Percentiles rank a stretch among this genome's conserved stretches.
phyloP scores from a whole-genome alignment of 768 basidiomycete species.

The Termitomyces sp. region DNA sequence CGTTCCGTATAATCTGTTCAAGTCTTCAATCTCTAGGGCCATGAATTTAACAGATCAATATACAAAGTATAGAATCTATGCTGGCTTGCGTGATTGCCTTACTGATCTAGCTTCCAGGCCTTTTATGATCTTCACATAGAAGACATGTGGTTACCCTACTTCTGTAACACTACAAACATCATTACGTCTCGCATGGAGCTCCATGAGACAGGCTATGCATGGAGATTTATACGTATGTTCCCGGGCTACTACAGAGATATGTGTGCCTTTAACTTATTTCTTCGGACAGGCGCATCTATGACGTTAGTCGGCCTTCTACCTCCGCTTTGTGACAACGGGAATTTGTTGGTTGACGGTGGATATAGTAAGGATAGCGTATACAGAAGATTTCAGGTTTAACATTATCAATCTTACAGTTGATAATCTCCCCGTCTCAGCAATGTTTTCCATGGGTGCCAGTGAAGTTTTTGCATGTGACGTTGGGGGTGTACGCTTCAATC shows the following conservation, averaged over 20 bases:
- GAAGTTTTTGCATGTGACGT: constrained; percentile 93
- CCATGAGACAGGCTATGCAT: constrained; percentile 98
- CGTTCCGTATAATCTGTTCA: not conserved
- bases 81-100: not conserved
- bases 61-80: constrained; percentile 62
- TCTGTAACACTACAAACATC: constrained; percentile 98
- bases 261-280: not conserved
- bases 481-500: constrained; percentile 56
- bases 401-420: constrained; percentile 52
- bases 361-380: constrained; percentile 52
- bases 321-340: constrained; percentile 91
- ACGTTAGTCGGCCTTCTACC: constrained; percentile 92
- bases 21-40: constrained; percentile 56
- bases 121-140: constrained; percentile 94
- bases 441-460: constrained; percentile 88
- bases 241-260: not conserved
- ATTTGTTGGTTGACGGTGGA: constrained; percentile 86
- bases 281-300: constrained; percentile 82
- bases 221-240: constrained; percentile 79
- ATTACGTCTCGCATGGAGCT: constrained; percentile 95
- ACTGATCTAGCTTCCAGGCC: constrained; percentile 36
- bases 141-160: constrained; percentile 99
- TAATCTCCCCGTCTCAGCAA: constrained; percentile 86
- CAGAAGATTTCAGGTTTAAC: not conserved
- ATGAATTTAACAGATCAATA: constrained; percentile 91